Percentiles rank a stretch among this genome's conserved stretches.
phyloP scores from a whole-genome alignment of 2,329 filamentous ascomycete species.

The Diatrype stigma region DNA sequence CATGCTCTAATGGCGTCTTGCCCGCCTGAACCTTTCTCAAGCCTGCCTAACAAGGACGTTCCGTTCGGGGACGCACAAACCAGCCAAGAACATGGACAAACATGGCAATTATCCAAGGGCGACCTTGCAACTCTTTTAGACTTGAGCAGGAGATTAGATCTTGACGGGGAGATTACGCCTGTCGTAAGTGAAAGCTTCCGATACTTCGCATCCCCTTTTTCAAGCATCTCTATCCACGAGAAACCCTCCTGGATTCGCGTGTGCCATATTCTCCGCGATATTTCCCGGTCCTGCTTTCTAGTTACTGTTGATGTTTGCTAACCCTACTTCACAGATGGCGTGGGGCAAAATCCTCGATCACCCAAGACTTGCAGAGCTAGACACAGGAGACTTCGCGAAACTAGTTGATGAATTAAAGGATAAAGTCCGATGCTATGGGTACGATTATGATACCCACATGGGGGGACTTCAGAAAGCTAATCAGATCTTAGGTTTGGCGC shows the following conservation, averaged over 20 bases:
- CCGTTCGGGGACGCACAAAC: conserved; percentile 47
- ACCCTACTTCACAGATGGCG: conserved; percentile 56
- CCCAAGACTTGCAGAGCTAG: conserved; percentile 63
- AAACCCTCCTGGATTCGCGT: too few relatives aligned
- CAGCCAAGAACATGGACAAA: conserved; percentile 28
- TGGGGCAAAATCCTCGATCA: conserved; percentile 78
- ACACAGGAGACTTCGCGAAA: conserved; percentile 62
- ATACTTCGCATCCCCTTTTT: not conserved
- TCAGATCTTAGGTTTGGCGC: conserved; percentile 50
- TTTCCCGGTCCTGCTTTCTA: not conserved
- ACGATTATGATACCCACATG: conserved; percentile 31
- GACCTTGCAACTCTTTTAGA: conserved; percentile 80
- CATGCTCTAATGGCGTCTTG: conserved; percentile 93
- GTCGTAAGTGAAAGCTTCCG: conserved; percentile 37
- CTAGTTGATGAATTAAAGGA: conserved; percentile 69
- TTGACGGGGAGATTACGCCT: conserved; percentile 88
- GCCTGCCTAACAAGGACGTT: conserved; percentile 41
- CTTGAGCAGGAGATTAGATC: conserved; percentile 74
- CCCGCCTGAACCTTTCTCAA: conserved; percentile 62
- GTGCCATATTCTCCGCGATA: not conserved
- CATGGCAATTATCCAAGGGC: conserved; percentile 72
- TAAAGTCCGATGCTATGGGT: conserved; percentile 94
- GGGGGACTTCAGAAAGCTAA: conserved; percentile 9
- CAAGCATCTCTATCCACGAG: not conserved
- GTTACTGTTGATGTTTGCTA: not conserved